Conservation (phyloP, 179 eudicot genomes). For the Silene noctiflora region DNA sequence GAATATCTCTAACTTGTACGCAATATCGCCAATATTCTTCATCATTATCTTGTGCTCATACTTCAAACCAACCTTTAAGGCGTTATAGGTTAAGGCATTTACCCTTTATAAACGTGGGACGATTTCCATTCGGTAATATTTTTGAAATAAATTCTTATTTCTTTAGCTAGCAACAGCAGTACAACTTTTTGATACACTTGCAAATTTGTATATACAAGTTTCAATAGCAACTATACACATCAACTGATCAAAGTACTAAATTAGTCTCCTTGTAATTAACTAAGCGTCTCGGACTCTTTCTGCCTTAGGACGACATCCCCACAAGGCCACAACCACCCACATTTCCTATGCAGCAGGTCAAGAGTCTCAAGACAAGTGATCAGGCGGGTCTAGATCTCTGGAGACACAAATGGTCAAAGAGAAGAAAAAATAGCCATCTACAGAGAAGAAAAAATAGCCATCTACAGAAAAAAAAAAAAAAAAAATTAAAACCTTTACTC, state of each 20-base stretch:
- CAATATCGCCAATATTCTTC: no score
- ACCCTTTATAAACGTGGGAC: no score
- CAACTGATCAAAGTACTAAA: background rate
- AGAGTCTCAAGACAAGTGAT: background rate
- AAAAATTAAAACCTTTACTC: background rate
- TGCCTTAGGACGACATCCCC: conserved; percentile 12
- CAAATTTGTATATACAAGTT: conserved; percentile 15
- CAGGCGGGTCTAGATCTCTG: background rate
- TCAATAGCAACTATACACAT: background rate
- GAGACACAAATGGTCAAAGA: background rate
- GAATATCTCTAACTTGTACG: no score
- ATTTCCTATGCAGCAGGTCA: background rate
- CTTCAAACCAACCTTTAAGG: no score
- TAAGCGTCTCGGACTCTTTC: background rate
- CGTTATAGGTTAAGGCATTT: no score
- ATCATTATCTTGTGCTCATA: no score
- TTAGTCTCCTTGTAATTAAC: background rate
- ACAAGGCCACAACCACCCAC: background rate
- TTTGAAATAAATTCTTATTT: background rate
- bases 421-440: conserved; percentile 14
- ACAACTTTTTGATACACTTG: background rate
- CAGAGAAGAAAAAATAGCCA: conserved; percentile 17
- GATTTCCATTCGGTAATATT: no score
- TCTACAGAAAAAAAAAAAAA: conserved; percentile 24
- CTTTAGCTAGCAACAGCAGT: background rate